Conservation (phyloP, 225 moss, liverwort and hornwort genomes). For the Ulota crispa region DNA sequence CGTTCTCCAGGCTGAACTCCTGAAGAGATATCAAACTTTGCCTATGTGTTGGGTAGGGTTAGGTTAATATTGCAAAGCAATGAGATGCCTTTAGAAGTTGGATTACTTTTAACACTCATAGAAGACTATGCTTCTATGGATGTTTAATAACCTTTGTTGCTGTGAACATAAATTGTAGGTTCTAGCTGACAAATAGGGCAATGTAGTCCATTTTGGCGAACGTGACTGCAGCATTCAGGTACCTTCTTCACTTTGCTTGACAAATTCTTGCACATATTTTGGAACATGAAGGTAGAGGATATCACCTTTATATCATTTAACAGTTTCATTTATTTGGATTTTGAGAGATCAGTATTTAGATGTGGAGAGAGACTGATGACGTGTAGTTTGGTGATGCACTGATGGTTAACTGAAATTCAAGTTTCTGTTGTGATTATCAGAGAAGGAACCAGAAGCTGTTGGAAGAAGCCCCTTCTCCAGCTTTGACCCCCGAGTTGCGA, state of each 20-base stretch:
- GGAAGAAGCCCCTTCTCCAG: slow-evolving; percentile 98
- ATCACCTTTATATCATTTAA: too few relatives aligned
- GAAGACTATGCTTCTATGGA: background rate
- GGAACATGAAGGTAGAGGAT: background rate
- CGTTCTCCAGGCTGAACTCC: background rate
- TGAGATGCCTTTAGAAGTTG: background rate
- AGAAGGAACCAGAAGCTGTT: slow-evolving; percentile 97
- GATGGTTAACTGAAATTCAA: background rate
- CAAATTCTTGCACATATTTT: background rate
- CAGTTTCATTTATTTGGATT: background rate
- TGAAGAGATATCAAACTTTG: background rate
- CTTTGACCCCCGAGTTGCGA: slow-evolving; percentile 84
- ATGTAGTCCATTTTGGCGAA: slow-evolving; percentile 97
- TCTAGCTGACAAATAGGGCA: slow-evolving; percentile 91
- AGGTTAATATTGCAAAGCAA: background rate
- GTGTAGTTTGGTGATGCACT: background rate
- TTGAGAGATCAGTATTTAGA: too few relatives aligned
- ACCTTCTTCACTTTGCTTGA: background rate
- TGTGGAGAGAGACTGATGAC: background rate
- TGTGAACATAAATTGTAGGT: slow-evolving; percentile 55
- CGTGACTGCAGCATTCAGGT: slow-evolving; percentile 99
- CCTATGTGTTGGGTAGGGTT: background rate
- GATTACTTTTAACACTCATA: background rate
- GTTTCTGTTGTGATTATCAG: slow-evolving; percentile 34
- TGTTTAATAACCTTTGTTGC: background rate